These are phyloP conservation scores for Petunia secreta DNA, from an alignment of 257 asterid species.

Conservation along the genomic window DNA sequence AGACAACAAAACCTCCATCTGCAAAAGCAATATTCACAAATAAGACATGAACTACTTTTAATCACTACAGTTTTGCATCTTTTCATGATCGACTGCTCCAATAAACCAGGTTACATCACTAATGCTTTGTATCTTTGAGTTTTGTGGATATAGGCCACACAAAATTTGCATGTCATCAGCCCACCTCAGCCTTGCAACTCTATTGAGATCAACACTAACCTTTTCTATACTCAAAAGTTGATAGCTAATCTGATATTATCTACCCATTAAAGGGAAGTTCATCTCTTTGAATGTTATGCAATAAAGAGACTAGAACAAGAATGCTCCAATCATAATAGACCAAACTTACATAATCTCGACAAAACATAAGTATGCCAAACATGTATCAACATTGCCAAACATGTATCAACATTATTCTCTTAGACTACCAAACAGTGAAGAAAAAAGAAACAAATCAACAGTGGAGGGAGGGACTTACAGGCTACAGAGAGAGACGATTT, in stretches of 20 bases:
- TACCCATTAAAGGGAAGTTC: neutral
- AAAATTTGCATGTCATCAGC: constrained; percentile 6
- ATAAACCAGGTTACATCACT: neutral
- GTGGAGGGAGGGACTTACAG: neutral
- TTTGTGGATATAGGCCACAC: neutral
- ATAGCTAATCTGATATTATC: constrained; percentile 3
- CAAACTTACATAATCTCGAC: neutral
- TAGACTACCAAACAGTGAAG: neutral
- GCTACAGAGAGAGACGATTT: neutral
- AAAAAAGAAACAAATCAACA: neutral
- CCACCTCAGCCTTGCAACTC: constrained; percentile 4
- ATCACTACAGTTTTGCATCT: neutral
- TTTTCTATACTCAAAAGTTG: constrained; percentile 3
- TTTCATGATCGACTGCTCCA: neutral
- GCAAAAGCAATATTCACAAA: constrained; percentile 14
- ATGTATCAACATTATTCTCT: neutral
- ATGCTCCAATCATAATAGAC: neutral
- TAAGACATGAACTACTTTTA: neutral
- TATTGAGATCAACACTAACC: neutral
- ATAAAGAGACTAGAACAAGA: neutral
- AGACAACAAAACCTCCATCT: neutral
- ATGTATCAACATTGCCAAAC: neutral
- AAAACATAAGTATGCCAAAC: neutral
- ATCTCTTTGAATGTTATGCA: neutral
- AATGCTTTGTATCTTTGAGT: neutral